Conservation (phyloP, 163 green algal genomes). For the Coccomyxa subellipsoidea region DNA sequence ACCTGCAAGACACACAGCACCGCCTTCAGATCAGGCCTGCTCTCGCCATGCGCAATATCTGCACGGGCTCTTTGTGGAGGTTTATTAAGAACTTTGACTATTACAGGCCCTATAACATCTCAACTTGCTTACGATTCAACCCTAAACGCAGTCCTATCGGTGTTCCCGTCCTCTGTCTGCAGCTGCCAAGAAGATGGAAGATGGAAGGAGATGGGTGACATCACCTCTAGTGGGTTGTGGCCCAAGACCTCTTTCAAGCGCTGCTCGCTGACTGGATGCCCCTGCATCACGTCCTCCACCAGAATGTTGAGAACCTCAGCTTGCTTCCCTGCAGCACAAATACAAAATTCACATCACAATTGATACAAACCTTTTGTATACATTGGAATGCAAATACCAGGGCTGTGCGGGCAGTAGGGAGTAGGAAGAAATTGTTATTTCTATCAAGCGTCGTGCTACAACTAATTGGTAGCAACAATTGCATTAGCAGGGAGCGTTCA, state of each 20-base stretch:
- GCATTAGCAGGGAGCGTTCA: no score
- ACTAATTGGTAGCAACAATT: no score
- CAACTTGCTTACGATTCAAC: no score
- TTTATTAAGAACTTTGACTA: no score
- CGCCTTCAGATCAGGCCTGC: not conserved
- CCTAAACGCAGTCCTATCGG: no score
- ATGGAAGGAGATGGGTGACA: not conserved
- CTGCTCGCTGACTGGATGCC: constrained; percentile 65
- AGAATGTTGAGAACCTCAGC: constrained; percentile 75
- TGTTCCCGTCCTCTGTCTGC: no score
- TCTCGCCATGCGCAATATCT: not conserved
- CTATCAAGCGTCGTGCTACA: no score
- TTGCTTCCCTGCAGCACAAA: constrained; percentile 64
- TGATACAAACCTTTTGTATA: not conserved
- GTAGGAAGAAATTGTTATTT: no score
- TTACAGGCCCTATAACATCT: no score
- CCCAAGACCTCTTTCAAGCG: constrained; percentile 93
- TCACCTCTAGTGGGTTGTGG: constrained; percentile 85
- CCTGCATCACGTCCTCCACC: constrained; percentile 58
- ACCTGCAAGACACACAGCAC: not conserved
- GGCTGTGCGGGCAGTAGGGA: no score
- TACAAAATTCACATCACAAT: not conserved
- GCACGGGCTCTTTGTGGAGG: no score
- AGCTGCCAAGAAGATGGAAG: no score
- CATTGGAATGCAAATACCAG: not conserved